These are phyloP conservation scores for Loxodes magnus DNA, from an alignment of 73 alveolate genomes.

Conservation along the genomic window DNA sequence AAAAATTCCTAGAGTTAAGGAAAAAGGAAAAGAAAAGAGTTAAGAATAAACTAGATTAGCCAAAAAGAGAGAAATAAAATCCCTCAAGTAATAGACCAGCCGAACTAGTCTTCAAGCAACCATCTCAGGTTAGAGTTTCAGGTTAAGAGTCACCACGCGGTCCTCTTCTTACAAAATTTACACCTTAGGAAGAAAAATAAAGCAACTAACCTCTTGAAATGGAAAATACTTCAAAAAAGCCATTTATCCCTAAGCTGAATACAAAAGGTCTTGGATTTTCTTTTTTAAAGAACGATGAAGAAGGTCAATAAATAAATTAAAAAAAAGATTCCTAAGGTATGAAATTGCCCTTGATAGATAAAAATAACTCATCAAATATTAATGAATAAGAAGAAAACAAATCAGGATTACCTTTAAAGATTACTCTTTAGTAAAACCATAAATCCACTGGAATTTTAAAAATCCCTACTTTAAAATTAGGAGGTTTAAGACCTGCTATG, in stretches of 20 bases:
- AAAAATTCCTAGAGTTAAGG: slow-evolving; percentile 21
- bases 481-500: neutral
- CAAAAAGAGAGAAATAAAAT: slow-evolving; percentile 5
- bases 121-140: too few relatives aligned
- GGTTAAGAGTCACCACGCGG: too few relatives aligned
- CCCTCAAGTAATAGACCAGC: neutral
- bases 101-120: too few relatives aligned
- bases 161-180: too few relatives aligned
- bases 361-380: too few relatives aligned
- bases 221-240: too few relatives aligned
- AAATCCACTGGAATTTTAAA: neutral
- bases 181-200: neutral
- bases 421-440: slow-evolving; percentile 1
- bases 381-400: neutral
- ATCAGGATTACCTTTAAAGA: neutral
- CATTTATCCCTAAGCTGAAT: slow-evolving; percentile 10
- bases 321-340: too few relatives aligned
- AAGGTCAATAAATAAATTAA: slow-evolving; percentile 8
- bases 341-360: too few relatives aligned
- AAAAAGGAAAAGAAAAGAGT: slow-evolving; percentile 17
- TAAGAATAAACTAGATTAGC: slow-evolving; percentile 12
- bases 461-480: neutral
- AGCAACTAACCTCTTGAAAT: too few relatives aligned
- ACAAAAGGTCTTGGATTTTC: slow-evolving; percentile 17
- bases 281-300: slow-evolving; percentile 9